Evolutionary conservation across 108 stramenopile genomes (phyloP), one percentile per base, ranked within the genome.

Genomic region (Cyclotella baltica): DNA sequence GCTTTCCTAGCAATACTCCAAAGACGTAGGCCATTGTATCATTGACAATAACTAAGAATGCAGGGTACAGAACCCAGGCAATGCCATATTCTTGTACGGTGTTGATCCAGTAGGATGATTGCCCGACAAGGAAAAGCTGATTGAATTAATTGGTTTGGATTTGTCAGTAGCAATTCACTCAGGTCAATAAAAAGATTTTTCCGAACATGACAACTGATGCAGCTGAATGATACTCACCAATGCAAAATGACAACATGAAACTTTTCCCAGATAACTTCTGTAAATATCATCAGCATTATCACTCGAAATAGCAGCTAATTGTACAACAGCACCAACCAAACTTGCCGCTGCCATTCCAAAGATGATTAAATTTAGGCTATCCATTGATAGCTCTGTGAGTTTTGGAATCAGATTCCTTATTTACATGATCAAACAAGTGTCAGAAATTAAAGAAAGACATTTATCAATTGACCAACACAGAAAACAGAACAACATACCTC

Each of bases 1-100:
- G 92, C 55, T 90, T 87, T 15, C 95, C 96, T 50, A 92, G 70
- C 13, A 85, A 83, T 18, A 93, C 90, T 33, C 96, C 96, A 73
- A 90, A 93, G 25, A 96, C 81, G 73, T 96, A 96, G 0, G 96
- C 96, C 76, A 89, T 93, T 38, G 87, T 87, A 75, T 96, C 96
- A 67, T 96, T 96, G 52, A 91, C 87, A 55, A 94, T 81, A 27
- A 95, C 94, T 15, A 88, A 68, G 37, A 89, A 76, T n/a, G 88
- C 91, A 29, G 96, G 96, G 47, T 91, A 90, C 59, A 95, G 81
- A 40, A 97, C 89, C 97, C 96, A 98, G 27, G 83, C 78, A 40
- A 97, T 69, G 20, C 98, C 96, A 66, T 78, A 89, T 48, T 88
- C 82, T 58, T 84, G 57, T 31, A 90, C 83, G n/a, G 88, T 89